Base-by-base conservation (phyloP, 2,329 filamentous ascomycete species). In the Ophiocordyceps robertsii region DNA sequence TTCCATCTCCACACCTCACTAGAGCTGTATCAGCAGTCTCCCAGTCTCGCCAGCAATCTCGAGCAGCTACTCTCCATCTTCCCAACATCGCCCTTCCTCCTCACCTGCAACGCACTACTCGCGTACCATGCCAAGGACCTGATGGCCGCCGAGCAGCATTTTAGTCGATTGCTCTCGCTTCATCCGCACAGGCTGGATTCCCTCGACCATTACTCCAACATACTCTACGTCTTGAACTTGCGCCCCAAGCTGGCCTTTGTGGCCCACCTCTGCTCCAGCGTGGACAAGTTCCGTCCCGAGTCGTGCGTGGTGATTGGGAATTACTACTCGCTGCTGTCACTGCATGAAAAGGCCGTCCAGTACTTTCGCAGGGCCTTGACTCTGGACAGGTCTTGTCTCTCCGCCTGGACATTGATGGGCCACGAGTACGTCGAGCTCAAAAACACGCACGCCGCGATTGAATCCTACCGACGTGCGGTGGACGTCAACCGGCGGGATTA, bases 401-500 rank as follows among this genome's bases (percentile, higher is more conserved):
- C 88, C 0, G 92, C 92, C 2, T 98, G 92, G 92, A 98, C 92
- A 0, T 70, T 98, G 1, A 96, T 98, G 90, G 92, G 92, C 1
- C 92, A 98, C 61, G 92, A 98, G 60, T 98, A 95, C 53, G 88
- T 96, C 42, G 92, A 98, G 62, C 80, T 98, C 63, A 98, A 96
- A 57, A 98, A 98, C 58, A 96, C 90, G 0, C 92, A 98, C 54
- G 90, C 92, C 0, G 92, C 92, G 9, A 96, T 98, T 47, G 92
- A 98, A 60, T 94, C 87, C 1, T 98, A 98, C 57, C 80, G 92
- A 2, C 82, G 92, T 36, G 92, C 92, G 1, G 90, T 98, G 1
- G 92, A 98, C 54, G 86, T 92, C 51, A 96, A 98, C 56, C 79
- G 90, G 30, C 86, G 92, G 53, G 92, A 98, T 60, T 96, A 96